Evolutionary conservation across 495 filamentous ascomycete species (phyloP).

Genomic region (Articulospora tetracladia): DNA sequence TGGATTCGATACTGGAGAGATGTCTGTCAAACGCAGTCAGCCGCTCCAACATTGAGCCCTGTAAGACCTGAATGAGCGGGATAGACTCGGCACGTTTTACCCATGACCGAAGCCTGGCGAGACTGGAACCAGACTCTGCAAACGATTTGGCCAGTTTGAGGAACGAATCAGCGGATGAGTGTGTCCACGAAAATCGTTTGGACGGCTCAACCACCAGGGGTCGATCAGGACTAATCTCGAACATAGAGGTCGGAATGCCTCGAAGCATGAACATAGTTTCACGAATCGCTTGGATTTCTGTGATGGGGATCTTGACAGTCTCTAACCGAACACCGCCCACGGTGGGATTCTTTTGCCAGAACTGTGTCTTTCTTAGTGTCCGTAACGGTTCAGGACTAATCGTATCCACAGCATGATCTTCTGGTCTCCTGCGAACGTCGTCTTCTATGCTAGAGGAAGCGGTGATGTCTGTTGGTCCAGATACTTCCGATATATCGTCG

Average conservation of each 20-base stretch:
- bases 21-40: slow-evolving; percentile 40
- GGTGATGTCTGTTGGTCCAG: slow-evolving; percentile 14
- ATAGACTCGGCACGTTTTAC: slow-evolving; percentile 28
- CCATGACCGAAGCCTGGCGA: slow-evolving; percentile 20
- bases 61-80: slow-evolving; percentile 48
- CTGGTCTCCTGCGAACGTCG: slow-evolving; percentile 32
- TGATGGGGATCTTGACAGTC: slow-evolving; percentile 44
- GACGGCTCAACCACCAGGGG: slow-evolving; percentile 13
- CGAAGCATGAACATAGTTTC: slow-evolving; percentile 83
- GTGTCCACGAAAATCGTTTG: slow-evolving; percentile 27
- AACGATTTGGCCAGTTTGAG: slow-evolving; percentile 26
- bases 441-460: slow-evolving; percentile 33
- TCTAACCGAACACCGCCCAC: slow-evolving; percentile 21
- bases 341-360: slow-evolving; percentile 47
- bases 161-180: slow-evolving; percentile 29
- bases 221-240: slow-evolving; percentile 33
- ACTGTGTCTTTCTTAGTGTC: slow-evolving; percentile 55
- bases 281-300: slow-evolving; percentile 70
- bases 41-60: slow-evolving; percentile 36
- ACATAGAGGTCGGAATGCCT: slow-evolving; percentile 73
- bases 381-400: slow-evolving; percentile 40
- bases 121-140: slow-evolving; percentile 27
- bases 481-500: slow-evolving; percentile 24
- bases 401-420: slow-evolving; percentile 30
- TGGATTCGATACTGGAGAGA: slow-evolving; percentile 40